Percentiles rank a stretch among this genome's conserved stretches.
Conservation (phyloP, 2,329 filamentous ascomycete genomes). For the Lizonia empirigonia region DNA sequence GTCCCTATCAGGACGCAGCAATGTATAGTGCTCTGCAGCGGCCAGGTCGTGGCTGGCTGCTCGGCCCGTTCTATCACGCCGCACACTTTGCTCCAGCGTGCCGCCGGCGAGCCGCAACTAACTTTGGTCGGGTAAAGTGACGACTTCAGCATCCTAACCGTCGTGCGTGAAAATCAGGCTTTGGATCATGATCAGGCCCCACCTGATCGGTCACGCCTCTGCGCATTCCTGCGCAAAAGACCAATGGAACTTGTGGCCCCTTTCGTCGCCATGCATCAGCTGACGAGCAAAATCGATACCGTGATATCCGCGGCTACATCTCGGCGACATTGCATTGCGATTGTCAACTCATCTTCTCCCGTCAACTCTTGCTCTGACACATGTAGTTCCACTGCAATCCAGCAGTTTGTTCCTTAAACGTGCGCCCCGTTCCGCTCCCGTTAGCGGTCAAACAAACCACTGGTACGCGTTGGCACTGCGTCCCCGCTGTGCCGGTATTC, state of each 20-base stretch:
- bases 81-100: conserved; percentile 5
- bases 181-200: conserved; percentile 17
- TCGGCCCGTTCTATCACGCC: conserved; percentile 25
- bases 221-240: conserved; percentile 37
- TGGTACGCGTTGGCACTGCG: conserved; percentile 23
- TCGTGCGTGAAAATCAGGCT: conserved; percentile 9
- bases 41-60: conserved; percentile 20
- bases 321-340: conserved; percentile 5
- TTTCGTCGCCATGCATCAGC: conserved; percentile 18
- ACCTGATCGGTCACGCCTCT: conserved; percentile 26
- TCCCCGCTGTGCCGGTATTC: conserved; percentile 20
- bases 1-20: background rate
- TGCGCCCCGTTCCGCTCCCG: conserved; percentile 37
- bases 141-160: conserved; percentile 22
- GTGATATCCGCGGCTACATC: conserved; percentile 25
- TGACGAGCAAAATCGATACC: conserved; percentile 14
- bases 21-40: conserved; percentile 6
- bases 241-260: conserved; percentile 18
- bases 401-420: conserved; percentile 24
- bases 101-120: conserved; percentile 18
- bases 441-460: conserved; percentile 31
- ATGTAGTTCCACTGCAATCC: conserved; percentile 20
- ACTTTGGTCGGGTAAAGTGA: conserved; percentile 25
- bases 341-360: background rate
- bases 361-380: conserved; percentile 4